Base-by-base conservation (phyloP, 1,284 basidiomycete genomes). In the Chiua sp. region DNA sequence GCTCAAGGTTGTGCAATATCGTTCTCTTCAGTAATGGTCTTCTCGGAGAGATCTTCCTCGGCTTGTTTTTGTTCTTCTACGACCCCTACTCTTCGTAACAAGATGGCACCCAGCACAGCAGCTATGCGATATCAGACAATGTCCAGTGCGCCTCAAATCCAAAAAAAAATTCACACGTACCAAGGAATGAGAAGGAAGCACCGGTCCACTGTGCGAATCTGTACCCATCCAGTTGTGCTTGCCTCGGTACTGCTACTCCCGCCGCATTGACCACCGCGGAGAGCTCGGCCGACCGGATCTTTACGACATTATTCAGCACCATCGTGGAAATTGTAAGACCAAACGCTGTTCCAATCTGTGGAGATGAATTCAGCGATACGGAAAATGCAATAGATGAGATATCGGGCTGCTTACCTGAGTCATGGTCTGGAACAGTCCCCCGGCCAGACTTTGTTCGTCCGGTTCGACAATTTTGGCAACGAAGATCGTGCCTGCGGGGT, bases 371-470 rank as follows among this genome's bases (percentile, higher is more conserved):
- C 37, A 32, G n/a, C 33, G 28, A 35, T 22, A 26, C n/a, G 20
- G 13, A 22, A 8, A 5, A 54, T 50, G 32, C 32, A 28, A 54
- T 47, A 12, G 20, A 49, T 42, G 47, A 23, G 30, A 50, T 35
- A 49, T 32, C 39, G 10, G 39, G 15, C 23, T 53, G 54, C 76
- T 55, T 44, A 85, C 85, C 78, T 90, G 88, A 5, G 84, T 86
- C 83, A 92, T 87, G 32, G 88, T 91, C 68, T 91, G 88, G 72
- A 91, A 92, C 47, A 93, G 64, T 3, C 86, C 93, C 4, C 91
- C 92, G 1, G 90, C 87, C 2, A 94, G 81, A 68, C 86, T 88
- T 72, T 95, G 92, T 69, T 96, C 93, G 59, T 90, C 82, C 2
- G 87, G 87, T 3, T 83, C 74, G 4, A 86, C 83, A n/a, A 91